Evolutionary conservation across 768 basidiomycete species (phyloP).

Genomic region (Pleurotus pulmonarius): DNA sequence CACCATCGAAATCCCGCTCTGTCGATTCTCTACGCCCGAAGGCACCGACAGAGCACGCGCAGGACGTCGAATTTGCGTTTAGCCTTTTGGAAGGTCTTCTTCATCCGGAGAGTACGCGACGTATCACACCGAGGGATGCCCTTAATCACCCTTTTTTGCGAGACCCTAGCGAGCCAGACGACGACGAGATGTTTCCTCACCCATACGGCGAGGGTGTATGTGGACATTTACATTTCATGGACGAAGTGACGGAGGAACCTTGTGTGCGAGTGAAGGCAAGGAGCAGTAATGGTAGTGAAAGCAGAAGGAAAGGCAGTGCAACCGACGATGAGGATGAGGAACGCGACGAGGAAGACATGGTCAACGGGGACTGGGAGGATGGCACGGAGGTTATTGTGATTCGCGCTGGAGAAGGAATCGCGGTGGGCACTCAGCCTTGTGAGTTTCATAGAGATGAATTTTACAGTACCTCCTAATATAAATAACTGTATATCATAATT

Average conservation of each 20-base stretch:
- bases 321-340: conserved; percentile 19
- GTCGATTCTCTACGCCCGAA: conserved; percentile 14
- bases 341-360: conserved; percentile 18
- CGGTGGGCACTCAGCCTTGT: conserved; percentile 58
- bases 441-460: conserved; percentile 49
- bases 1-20: conserved; percentile 6
- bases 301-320: conserved; percentile 9
- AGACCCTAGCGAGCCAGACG: conserved; percentile 41
- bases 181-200: conserved; percentile 70
- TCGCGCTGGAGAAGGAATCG: conserved; percentile 47
- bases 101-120: conserved; percentile 71
- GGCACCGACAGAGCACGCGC: conserved; percentile 37
- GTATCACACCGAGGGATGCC: conserved; percentile 73
- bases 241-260: conserved; percentile 52
- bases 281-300: conserved; percentile 24
- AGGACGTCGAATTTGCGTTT: conserved; percentile 63
- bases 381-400: conserved; percentile 24
- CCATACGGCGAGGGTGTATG: conserved; percentile 68
- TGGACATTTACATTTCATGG: conserved; percentile 52
- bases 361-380: neutral
- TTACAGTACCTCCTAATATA: neutral
- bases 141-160: conserved; percentile 77
- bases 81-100: conserved; percentile 73
- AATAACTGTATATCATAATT: neutral
- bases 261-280: conserved; percentile 41